Evolutionary conservation across 495 filamentous ascomycete genomes (phyloP), one percentile per base, ranked within the genome.

Genomic region (Clohesyomyces aquaticus): DNA sequence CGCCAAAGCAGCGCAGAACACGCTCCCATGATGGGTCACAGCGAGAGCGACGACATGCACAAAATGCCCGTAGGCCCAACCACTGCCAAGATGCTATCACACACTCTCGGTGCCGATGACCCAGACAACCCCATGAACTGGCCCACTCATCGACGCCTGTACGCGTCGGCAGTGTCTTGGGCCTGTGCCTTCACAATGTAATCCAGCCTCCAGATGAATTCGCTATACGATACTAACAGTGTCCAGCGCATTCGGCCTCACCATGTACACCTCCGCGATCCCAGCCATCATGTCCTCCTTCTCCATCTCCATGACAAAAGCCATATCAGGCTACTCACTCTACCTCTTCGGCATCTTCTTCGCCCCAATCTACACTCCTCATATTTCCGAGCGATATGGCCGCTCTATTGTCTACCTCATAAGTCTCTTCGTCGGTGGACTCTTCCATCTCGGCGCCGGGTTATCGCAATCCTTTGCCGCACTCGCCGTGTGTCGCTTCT

Each of bases 401-500:
- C 76, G 77, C 1, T 69, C 67, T 9, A 66, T 69, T 32, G 65
- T 77, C 22, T 79, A 79, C 68, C 53, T 75, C 16, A 41, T 66
- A 42, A 65, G 63, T 41, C 43, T 76, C 28, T 72, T 72, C 32
- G 23, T 72, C 58, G 77, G 72, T 55, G 66, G 60, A 27, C 62
- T 78, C 38, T 79, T 79, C 63, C 70, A 71, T 21, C 67, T 79
- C 16, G 77, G 77, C 11, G 72, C 75, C 41, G 71, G 55, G 0
- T 65, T 72, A 21, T 74, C 76, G 1, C 61, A 68, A 25, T 70
- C 58, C 8, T 76, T 75, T 41, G 63, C 68, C 12, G 56, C 66
- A 49, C 71, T 80, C 14, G 71, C 68, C 14, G 66, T 75, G n/a
- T 77, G 71, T 49, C 75, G 77, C 12, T 79, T 79, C 59, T 77